phyloP scores from a whole-genome alignment of 257 asterid genomes.

The Echium plantagineum region DNA sequence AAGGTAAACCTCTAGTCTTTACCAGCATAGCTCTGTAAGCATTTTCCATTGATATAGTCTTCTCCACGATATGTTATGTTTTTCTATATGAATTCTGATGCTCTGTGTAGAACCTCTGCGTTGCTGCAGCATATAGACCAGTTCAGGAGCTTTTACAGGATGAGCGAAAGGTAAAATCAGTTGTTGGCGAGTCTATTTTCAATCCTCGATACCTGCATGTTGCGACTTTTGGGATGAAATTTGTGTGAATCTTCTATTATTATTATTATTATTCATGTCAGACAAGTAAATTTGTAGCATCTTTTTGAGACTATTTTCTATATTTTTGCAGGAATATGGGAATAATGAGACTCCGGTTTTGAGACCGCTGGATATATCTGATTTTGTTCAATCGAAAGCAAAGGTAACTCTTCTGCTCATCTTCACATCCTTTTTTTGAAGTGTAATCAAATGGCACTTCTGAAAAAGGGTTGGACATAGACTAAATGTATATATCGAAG shows the following conservation, averaged over 20 bases:
- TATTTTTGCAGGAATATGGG: constrained; percentile 33
- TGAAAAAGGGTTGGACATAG: too few relatives aligned
- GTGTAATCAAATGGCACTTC: too few relatives aligned
- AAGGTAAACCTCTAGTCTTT: constrained; percentile 45
- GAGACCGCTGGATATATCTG: constrained; percentile 62
- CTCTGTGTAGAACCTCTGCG: constrained; percentile 68
- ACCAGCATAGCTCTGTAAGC: background rate
- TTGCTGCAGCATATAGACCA: constrained; percentile 93
- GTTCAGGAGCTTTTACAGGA: constrained; percentile 77
- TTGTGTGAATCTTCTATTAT: too few relatives aligned
- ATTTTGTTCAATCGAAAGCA: constrained; percentile 64
- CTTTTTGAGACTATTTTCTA: background rate
- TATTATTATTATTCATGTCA: too few relatives aligned
- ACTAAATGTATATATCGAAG: too few relatives aligned
- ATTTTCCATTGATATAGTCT: constrained; percentile 1
- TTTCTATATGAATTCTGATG: background rate
- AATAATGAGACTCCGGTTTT: constrained; percentile 28
- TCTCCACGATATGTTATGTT: too few relatives aligned
- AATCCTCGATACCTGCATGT: too few relatives aligned
- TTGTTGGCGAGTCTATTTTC: too few relatives aligned
- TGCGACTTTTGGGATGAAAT: too few relatives aligned
- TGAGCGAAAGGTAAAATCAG: constrained; percentile 44
- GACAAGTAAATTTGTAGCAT: too few relatives aligned
- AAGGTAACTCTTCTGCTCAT: constrained; percentile 37
- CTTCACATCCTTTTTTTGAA: too few relatives aligned